Percentiles rank a stretch among this genome's conserved stretches.
phyloP scores from a whole-genome alignment of 768 basidiomycete genomes.

The Strobilomyces echinocephalus region DNA sequence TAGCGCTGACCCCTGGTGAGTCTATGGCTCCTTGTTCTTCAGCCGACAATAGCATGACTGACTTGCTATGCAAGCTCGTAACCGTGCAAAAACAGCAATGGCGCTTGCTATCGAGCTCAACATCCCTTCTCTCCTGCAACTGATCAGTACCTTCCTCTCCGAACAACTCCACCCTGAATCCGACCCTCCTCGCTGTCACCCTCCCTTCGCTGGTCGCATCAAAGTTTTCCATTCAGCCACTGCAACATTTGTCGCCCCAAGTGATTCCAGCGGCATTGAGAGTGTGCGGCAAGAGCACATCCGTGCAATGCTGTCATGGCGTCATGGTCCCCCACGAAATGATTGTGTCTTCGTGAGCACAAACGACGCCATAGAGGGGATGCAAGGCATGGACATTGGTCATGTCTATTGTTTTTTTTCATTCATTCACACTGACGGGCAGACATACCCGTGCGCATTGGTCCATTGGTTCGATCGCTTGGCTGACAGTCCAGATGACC shows the following conservation, averaged over 20 bases:
- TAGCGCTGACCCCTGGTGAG: neutral
- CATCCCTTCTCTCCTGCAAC: neutral
- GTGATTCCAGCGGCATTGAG: neutral
- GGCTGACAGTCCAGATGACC: neutral
- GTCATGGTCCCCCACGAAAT: neutral
- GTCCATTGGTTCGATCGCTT: neutral
- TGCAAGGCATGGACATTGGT: neutral
- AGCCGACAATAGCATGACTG: too few species aligned
- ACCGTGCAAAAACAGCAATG: neutral
- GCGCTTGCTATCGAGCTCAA: neutral
- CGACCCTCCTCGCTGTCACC: neutral
- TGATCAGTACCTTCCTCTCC: neutral
- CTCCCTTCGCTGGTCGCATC: neutral
- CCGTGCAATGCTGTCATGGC: neutral
- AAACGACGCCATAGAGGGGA: neutral
- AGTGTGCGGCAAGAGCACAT: neutral
- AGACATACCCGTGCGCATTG: neutral
- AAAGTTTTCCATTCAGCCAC: neutral
- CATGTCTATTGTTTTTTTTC: neutral
- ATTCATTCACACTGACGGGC: neutral
- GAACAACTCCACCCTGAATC: neutral
- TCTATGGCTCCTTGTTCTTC: neutral
- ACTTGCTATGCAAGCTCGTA: neutral
- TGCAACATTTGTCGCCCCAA: neutral
- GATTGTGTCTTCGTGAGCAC: neutral